Evolutionary conservation across 2,329 filamentous ascomycete species (phyloP), one percentile per base, ranked within the genome.

Genomic region (Aspergillus alliaceus): DNA sequence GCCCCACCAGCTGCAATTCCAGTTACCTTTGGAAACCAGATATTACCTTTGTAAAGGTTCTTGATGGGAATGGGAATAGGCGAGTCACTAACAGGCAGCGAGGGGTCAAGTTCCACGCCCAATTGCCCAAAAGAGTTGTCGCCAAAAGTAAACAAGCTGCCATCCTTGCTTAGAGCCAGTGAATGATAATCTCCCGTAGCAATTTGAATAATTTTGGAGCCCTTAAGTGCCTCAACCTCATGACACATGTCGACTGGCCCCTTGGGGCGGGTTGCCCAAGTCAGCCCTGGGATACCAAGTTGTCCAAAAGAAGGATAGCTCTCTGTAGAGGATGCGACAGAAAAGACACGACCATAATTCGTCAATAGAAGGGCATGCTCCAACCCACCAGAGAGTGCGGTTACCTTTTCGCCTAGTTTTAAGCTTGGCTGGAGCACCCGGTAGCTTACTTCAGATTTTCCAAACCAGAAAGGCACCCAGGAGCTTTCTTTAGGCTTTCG

Each of bases 111-210:
- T 51, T 91, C 86, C 66, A 93, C 86, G n/a, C 93, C 93, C 3
- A 98, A 82, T 74, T 98, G 95, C n/a, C 95, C 95, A 42, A 86
- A 84, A 0, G 87, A 87, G 76, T 98, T 98, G 73, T 98, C 93
- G 35, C 95, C 95, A 76, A 96, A 98, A 6, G 87, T 82, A 73
- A 95, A 96, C 15, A 95, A 83, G 15, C 86, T 85, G 15, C 93
- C 93, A 52, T 88, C 81, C 58, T 84, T 84, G 69, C 93, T 90
- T 15, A 92, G 81, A 0, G 86, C 90, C 1, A 96, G 77, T 4
- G 91, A 96, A 76, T 99, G 95, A 64, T 88, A 86, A 69, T 96
- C 92, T 24, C 95, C 95, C 1, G 91, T 80, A 1, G 93, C 93
- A 57, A 98, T 88, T 63, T 90, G 84, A 5, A 80, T 76, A 46